Base-by-base conservation (phyloP, 2,329 filamentous ascomycete genomes). In the Paecilomyces formosus region DNA sequence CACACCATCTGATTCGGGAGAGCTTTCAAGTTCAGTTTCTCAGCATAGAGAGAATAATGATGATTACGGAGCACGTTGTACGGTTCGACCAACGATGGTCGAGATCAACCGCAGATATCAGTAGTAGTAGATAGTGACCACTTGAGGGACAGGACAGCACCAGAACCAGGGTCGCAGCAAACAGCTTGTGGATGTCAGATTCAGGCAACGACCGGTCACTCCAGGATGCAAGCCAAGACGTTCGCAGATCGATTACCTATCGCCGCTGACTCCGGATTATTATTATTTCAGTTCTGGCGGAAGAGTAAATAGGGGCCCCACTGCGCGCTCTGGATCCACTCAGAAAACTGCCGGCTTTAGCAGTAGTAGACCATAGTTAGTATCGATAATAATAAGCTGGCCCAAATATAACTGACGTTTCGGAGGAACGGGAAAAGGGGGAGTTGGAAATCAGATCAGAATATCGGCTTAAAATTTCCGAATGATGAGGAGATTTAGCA, bases 391-490 rank as follows among this genome's bases (percentile, higher is more conserved):
- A 24, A 52, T 52, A 52, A 52, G 22, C 24, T 28, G 7, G 21
- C 50, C 39, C 50, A 52, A 52, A 52, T 52, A 52, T 52, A 52
- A 52, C 50, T 52, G 50, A 52, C 50, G 26, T 28, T 45, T 45
- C 39, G 39, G 39, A 21, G 39, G 39, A n/a, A 45, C 39, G 39
- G 50, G 7, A 52, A 24, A 52, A 52, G 22, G 50, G 50, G 26
- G 26, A 26, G 13, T 11, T n/a, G 26, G 50, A 52, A 52, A 52
- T 15, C 50, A 24, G 50, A 52, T 45, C 39, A 45, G 24, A 45
- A n/a, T 21, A 45, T 45, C 39, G 39, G 39, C 39, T 45, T 45
- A 18, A 45, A 45, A 45, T 45, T 21, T 45, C 39, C 39, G 39
- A 45, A 45, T 6, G n/a, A 45, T 18, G n/a, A 45, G n/a, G n/a